Percentiles rank a stretch among this genome's conserved stretches.
These are phyloP conservation scores for Aspergillus sp. DNA, from an alignment of 2,329 filamentous ascomycete genomes.

Conservation along the genomic window DNA sequence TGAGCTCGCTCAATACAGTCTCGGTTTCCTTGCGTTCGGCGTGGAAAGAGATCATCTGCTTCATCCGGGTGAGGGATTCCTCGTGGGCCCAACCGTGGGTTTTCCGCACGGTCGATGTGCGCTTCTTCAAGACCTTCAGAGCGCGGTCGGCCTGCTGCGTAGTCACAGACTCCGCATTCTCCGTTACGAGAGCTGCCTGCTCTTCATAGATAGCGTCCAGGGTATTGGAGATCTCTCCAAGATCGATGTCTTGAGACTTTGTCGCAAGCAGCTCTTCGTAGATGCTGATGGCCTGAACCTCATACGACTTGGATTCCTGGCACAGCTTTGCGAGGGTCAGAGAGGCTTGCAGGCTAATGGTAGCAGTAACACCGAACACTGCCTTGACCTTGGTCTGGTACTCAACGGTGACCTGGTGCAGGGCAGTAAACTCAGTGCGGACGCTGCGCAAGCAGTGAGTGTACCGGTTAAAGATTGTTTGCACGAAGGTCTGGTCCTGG, in stretches of 20 bases:
- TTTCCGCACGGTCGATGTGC: conserved; percentile 32
- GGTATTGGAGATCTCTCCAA: conserved; percentile 36
- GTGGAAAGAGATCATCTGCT: conserved; percentile 40
- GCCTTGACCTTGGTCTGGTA: conserved; percentile 38
- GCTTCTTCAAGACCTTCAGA: conserved; percentile 34
- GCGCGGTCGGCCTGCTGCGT: conserved; percentile 33
- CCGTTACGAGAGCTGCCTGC: conserved; percentile 29
- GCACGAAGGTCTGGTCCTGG: conserved; percentile 36
- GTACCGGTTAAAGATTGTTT: conserved; percentile 39
- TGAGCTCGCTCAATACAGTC: conserved; percentile 35
- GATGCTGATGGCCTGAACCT: conserved; percentile 37
- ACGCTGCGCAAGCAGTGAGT: conserved; percentile 38
- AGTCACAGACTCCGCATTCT: conserved; percentile 29
- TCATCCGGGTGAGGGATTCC: conserved; percentile 40
- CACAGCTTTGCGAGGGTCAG: conserved; percentile 40
- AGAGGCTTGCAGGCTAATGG: conserved; percentile 42
- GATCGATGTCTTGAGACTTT: conserved; percentile 35
- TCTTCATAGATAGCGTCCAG: conserved; percentile 45
- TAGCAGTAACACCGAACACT: conserved; percentile 37
- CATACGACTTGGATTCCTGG: conserved; percentile 41
- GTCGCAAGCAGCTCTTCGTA: conserved; percentile 42
- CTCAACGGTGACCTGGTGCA: conserved; percentile 40
- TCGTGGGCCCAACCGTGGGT: conserved; percentile 44
- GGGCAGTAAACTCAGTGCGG: conserved; percentile 31
- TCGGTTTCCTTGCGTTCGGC: conserved; percentile 37